Evolutionary conservation across 192 early-diverging fungal genomes (phyloP).

Genomic region (Haplosporangium gracile): DNA sequence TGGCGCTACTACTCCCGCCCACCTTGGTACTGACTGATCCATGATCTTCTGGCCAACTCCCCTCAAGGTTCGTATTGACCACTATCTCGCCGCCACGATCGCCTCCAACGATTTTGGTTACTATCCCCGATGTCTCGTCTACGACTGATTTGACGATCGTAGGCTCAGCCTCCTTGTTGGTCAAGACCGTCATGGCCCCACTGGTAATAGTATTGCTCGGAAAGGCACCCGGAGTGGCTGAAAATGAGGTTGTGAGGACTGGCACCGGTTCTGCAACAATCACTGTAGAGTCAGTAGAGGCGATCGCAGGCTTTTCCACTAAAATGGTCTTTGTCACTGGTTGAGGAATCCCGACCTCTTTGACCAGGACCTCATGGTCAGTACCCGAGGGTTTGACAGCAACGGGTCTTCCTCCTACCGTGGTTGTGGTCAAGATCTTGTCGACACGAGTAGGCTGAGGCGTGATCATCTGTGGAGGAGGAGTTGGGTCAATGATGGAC

Average conservation of each 20-base stretch:
- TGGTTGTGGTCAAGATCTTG: slow-evolving; percentile 1
- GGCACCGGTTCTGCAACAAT: slow-evolving; percentile 11
- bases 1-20: slow-evolving; percentile 10
- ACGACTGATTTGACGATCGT: not conserved
- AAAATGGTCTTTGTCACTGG: not conserved
- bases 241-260: slow-evolving; percentile 13
- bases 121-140: not conserved
- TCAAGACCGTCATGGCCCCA: not conserved
- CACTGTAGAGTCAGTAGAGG: not conserved
- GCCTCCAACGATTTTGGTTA: not conserved
- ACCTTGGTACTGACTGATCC: slow-evolving; percentile 45
- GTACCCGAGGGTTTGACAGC: not conserved
- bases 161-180: not conserved
- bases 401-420: not conserved
- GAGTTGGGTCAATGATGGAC: slow-evolving; percentile 5
- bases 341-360: not conserved
- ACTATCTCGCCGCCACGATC: not conserved
- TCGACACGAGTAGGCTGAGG: slow-evolving; percentile 9
- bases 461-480: not conserved
- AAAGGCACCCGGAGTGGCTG: slow-evolving; percentile 48
- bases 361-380: slow-evolving; percentile 29
- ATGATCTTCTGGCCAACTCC: slow-evolving; percentile 50
- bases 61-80: not conserved
- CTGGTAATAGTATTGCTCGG: not conserved
- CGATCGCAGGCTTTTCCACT: not conserved